phyloP scores from a whole-genome alignment of 352 stramenopile species.

The Albugo candida region DNA sequence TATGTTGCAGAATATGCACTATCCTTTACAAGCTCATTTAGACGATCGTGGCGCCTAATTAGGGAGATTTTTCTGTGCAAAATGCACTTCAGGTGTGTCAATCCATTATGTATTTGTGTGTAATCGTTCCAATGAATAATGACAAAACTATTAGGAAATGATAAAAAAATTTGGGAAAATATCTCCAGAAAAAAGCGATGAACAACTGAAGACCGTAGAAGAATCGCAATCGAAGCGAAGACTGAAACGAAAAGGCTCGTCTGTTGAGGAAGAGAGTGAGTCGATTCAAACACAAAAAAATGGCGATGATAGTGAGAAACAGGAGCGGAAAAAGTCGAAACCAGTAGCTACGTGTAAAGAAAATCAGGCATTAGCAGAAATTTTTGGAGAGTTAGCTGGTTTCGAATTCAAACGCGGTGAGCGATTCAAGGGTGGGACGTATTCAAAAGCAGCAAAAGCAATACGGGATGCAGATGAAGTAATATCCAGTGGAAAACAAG shows the following conservation, averaged over 20 bases:
- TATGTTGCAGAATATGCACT: slow-evolving; percentile 11
- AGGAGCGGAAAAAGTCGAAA: slow-evolving; percentile 27
- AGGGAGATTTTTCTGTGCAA: slow-evolving; percentile 50
- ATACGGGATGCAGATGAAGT: slow-evolving; percentile 44
- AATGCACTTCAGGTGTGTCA: slow-evolving; percentile 47
- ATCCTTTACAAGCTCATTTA: background rate
- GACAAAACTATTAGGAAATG: slow-evolving; percentile 67
- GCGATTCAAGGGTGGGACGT: slow-evolving; percentile 70
- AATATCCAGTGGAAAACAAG: slow-evolving; percentile 56
- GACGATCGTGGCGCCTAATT: slow-evolving; percentile 15
- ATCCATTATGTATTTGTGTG: background rate
- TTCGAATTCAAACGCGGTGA: slow-evolving; percentile 80
- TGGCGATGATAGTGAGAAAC: slow-evolving; percentile 26
- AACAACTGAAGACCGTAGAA: slow-evolving; percentile 27
- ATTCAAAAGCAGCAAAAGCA: slow-evolving; percentile 74
- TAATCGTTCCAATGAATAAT: background rate
- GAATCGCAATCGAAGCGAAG: slow-evolving; percentile 16
- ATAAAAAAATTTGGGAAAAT: slow-evolving; percentile 45
- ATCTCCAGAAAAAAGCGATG: slow-evolving; percentile 12
- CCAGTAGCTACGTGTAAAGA: slow-evolving; percentile 23
- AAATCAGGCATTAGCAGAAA: slow-evolving; percentile 54
- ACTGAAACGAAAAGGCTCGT: slow-evolving; percentile 6
- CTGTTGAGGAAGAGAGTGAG: slow-evolving; percentile 5
- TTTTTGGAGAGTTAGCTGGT: slow-evolving; percentile 61
- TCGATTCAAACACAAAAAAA: slow-evolving; percentile 19